Evolutionary conservation across 371 early-diverging fungal species (phyloP), one percentile per base, ranked within the genome.

Genomic region (Actinomucor elegans): DNA sequence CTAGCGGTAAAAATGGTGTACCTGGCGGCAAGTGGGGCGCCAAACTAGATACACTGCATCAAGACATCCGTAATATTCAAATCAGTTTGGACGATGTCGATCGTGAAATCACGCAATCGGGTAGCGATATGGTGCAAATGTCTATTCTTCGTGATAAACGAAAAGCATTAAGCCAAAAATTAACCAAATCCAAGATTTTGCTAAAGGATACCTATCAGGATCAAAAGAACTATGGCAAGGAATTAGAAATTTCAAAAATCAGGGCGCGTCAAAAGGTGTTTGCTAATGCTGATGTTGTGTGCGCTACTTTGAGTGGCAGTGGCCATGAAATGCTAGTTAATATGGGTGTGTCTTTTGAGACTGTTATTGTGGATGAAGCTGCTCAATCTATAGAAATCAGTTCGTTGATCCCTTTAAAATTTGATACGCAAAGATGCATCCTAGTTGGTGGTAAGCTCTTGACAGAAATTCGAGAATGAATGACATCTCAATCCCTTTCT

Each of bases 281-380:
- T 61, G 72, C 77, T 14, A 74, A 79, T 28, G 88, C 89, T 0
- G 87, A 91, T 63, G 79, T 93, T 27, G 79, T 94, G 8, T 86
- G 92, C 55, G 81, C 87, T 33, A 96, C 97, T 1, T 69, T 97
- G 28, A 86, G 89, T 59, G 92, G 90, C 5, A 89, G 91, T 54
- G 97, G 96, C 0, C 93, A 96, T 48, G 94, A 95, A 20, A 74
- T 85, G 55, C 60, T 96, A 36, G 74, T 84, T 1, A 68, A 73
- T 23, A 63, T 88, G 26, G 71, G 72, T 5, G 71, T 85, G 35
- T 62, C 79, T 3, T 92, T 93, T 59, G 86, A 88, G 15, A 87
- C 87, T 0, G 92, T 97, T 4, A 93, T 98, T 55, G 90, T 98
- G 40, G 98, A 99, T 68, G 99, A 99, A 73, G 99, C 99, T 0